phyloP scores from a whole-genome alignment of 139 green algal genomes.

The Coelastrella sp. region DNA sequence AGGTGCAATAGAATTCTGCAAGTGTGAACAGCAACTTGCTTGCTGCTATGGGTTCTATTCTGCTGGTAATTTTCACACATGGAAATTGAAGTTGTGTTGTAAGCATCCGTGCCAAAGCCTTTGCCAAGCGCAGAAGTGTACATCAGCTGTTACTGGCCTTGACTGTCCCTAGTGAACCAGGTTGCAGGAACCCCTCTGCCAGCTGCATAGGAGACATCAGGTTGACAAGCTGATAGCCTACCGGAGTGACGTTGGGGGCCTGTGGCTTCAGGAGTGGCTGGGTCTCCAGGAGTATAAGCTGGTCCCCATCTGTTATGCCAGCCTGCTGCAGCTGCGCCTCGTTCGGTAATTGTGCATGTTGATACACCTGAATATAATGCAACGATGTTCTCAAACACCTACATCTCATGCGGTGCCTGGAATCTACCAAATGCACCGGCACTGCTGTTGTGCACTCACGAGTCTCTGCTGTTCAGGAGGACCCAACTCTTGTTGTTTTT shows the following conservation, averaged over 20 bases:
- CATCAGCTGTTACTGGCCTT: too few relatives aligned
- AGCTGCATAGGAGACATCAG: background rate
- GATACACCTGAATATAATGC: slow-evolving; percentile 29
- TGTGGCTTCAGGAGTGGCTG: background rate
- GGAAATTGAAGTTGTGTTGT: too few relatives aligned
- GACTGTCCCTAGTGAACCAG: too few relatives aligned
- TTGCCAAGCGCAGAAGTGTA: too few relatives aligned
- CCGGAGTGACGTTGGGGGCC: background rate
- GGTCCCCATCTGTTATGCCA: slow-evolving; percentile 29
- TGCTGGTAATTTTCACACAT: too few relatives aligned
- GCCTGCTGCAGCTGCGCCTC: slow-evolving; percentile 8
- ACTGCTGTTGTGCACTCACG: background rate
- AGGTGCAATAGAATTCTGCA: too few relatives aligned
- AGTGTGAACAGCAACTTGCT: too few relatives aligned
- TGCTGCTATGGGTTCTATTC: too few relatives aligned
- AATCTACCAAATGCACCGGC: background rate
- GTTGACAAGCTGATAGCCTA: background rate
- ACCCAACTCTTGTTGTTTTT: slow-evolving; percentile 13
- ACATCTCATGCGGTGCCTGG: too few relatives aligned
- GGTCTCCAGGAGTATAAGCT: slow-evolving; percentile 41
- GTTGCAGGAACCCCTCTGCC: too few relatives aligned
- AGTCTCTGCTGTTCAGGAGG: slow-evolving; percentile 24
- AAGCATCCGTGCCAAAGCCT: too few relatives aligned
- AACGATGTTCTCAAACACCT: too few relatives aligned
- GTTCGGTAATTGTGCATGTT: background rate